Evolutionary conservation across 2,329 filamentous ascomycete species (phyloP).

Genomic region (Fusarium praegraminearum): DNA sequence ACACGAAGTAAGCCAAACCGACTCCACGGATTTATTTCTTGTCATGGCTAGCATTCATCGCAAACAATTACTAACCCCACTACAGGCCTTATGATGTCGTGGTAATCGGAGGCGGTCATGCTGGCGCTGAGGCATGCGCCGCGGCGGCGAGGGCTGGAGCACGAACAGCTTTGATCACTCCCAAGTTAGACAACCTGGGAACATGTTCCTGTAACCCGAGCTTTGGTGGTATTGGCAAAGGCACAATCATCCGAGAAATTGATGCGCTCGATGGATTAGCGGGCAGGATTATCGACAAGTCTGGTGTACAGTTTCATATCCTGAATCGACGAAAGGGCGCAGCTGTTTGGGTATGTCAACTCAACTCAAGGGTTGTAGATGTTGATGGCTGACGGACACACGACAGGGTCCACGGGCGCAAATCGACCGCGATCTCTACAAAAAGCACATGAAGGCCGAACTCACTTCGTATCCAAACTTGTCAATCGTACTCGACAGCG

Average conservation of each 20-base stretch:
- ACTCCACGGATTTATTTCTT: not conserved
- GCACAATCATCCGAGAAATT: conserved; percentile 93
- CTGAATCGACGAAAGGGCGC: conserved; percentile 91
- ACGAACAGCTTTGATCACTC: conserved; percentile 89
- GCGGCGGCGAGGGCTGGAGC: conserved; percentile 91
- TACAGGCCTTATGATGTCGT: conserved; percentile 86
- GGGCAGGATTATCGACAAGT: conserved; percentile 89
- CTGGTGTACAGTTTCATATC: conserved; percentile 92
- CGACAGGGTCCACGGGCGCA: conserved; percentile 85
- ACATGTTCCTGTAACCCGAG: conserved; percentile 97
- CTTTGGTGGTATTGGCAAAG: conserved; percentile 98
- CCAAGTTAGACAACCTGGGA: conserved; percentile 87
- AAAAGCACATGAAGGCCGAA: conserved; percentile 90
- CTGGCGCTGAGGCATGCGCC: conserved; percentile 91
- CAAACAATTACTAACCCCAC: conserved; percentile 16
- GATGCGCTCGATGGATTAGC: conserved; percentile 94
- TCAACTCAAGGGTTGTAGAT: not conserved
- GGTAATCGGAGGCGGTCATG: conserved; percentile 95
- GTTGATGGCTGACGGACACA: conserved; percentile 1
- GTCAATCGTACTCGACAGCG: conserved; percentile 84
- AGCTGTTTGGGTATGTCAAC: conserved; percentile 81
- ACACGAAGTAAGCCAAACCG: conserved; percentile 46
- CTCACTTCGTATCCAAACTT: conserved; percentile 82
- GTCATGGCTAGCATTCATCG: conserved; percentile 18
- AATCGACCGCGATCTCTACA: conserved; percentile 91